These are phyloP conservation scores for Gonapodya prolifera DNA, from an alignment of 192 early-diverging fungal genomes.

Conservation along the genomic window DNA sequence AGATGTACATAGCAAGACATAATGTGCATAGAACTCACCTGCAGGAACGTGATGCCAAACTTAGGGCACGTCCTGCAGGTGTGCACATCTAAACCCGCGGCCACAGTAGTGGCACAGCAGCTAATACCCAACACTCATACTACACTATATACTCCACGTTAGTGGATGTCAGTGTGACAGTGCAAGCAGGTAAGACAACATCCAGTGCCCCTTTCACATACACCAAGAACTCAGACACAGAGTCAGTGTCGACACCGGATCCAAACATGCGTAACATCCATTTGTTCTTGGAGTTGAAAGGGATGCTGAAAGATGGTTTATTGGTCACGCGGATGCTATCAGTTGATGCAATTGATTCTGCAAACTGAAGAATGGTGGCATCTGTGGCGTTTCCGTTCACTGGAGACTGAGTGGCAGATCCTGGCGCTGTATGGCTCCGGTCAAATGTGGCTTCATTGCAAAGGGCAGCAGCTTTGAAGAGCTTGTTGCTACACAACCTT, in stretches of 20 bases:
- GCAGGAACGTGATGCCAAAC: no score
- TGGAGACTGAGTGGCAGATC: slow-evolving; percentile 40
- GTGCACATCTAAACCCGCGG: no score
- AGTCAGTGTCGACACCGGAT: slow-evolving; percentile 9
- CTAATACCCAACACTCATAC: no score
- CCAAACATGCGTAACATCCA: slow-evolving; percentile 14
- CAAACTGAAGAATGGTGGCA: slow-evolving; percentile 61
- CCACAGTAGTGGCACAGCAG: no score
- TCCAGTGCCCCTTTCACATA: slow-evolving; percentile 22
- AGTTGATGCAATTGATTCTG: slow-evolving; percentile 23
- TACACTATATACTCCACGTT: no score
- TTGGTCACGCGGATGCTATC: slow-evolving; percentile 11
- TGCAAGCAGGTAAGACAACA: background rate
- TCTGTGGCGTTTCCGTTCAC: slow-evolving; percentile 80
- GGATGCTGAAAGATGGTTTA: slow-evolving; percentile 25
- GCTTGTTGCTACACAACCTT: no score
- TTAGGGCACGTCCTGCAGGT: no score
- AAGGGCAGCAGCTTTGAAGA: slow-evolving; percentile 31
- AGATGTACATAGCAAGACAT: background rate
- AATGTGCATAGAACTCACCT: background rate
- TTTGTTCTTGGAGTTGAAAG: slow-evolving; percentile 65
- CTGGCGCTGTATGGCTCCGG: slow-evolving; percentile 14
- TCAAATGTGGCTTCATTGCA: slow-evolving; percentile 63
- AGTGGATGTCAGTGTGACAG: no score
- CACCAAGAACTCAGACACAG: slow-evolving; percentile 34